Evolutionary conservation across 495 filamentous ascomycete species (phyloP), one percentile per base, ranked within the genome.

Genomic region (Bombardia bombarda): DNA sequence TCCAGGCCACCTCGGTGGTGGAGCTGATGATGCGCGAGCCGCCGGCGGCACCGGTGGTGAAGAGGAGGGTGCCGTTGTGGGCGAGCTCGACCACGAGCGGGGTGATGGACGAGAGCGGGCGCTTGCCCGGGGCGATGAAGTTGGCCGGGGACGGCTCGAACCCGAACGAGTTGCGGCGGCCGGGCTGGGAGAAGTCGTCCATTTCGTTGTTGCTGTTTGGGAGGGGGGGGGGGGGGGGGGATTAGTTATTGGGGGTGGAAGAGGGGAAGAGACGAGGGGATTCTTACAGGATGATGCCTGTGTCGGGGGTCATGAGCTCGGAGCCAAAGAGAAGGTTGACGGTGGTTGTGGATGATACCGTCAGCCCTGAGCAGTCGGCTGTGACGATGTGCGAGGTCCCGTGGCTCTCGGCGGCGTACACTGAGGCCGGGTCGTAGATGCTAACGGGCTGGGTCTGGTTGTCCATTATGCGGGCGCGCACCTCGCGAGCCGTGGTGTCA

Each of bases 161-260:
- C 35, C 87, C 88, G 47, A 94, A 96, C 5, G 78, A 74, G 63
- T 95, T 94, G 13, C 69, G 74, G 1, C 69, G 67, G 13, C 75
- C 75, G 3, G 88, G 88, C 40, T 89, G 84, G n/a, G 77, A 83
- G 68, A 90, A 90, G 74, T 84, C 86, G 56, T 95, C 85, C 89
- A 95, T 95, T 57, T 95, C 86, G 55, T 95, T 80, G 60, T 96
- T 96, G 9, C 53, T 46, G 20, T 33, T 4, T 23, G 28, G 3
- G 3, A 2, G 10, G 3, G 33, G 23, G 4, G 5, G 16, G 14
- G 23, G 22, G 17, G 7, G 2, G 23, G 17, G 13, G 28, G 35
- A 35, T 43, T 21, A 37, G 46, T 40, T 31, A 28, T 10, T 1
- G 13, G 7, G 28, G 3, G 3, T 4, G 10, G 3, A 42, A 33